These are phyloP conservation scores for Novakomyces olei DNA, from an alignment of 805 yeast genomes.

Conservation along the genomic window DNA sequence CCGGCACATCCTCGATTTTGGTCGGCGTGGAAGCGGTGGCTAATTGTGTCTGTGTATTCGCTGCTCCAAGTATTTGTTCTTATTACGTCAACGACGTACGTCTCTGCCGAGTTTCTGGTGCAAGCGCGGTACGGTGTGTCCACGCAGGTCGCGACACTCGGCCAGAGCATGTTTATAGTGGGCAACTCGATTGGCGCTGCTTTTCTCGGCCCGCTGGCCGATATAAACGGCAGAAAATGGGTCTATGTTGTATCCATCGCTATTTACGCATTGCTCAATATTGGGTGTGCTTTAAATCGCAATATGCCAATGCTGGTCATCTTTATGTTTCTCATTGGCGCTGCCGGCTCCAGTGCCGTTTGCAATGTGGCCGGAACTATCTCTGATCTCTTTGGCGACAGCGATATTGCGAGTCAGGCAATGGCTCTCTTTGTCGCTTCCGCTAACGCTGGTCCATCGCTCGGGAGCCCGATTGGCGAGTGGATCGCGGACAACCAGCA, in stretches of 20 bases:
- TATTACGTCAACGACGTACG: neutral
- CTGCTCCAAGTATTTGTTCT: neutral
- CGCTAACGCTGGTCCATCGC: constrained; percentile 46
- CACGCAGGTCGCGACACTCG: constrained; percentile 41
- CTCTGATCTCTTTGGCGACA: neutral
- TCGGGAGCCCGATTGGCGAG: constrained; percentile 54
- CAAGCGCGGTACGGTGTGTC: constrained; percentile 34
- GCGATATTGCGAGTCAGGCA: constrained; percentile 37
- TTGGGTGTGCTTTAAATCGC: neutral
- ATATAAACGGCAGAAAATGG: constrained; percentile 1
- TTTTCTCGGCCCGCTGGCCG: constrained; percentile 3
- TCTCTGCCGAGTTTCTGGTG: constrained; percentile 9
- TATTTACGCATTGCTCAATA: neutral
- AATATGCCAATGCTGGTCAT: constrained; percentile 1
- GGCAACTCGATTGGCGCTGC: constrained; percentile 1
- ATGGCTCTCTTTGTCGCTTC: constrained; percentile 43
- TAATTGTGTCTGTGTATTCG: neutral
- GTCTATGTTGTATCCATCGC: neutral
- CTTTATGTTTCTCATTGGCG: neutral
- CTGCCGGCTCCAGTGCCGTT: neutral
- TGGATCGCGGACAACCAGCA: constrained; percentile 21
- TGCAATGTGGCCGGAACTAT: constrained; percentile 3
- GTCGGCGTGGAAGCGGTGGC: constrained; percentile 2
- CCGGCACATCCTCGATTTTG: constrained; percentile 3
- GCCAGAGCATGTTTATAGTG: constrained; percentile 26